phyloP scores from a whole-genome alignment of 192 early-diverging fungal species.

The Coemansia sp. region DNA sequence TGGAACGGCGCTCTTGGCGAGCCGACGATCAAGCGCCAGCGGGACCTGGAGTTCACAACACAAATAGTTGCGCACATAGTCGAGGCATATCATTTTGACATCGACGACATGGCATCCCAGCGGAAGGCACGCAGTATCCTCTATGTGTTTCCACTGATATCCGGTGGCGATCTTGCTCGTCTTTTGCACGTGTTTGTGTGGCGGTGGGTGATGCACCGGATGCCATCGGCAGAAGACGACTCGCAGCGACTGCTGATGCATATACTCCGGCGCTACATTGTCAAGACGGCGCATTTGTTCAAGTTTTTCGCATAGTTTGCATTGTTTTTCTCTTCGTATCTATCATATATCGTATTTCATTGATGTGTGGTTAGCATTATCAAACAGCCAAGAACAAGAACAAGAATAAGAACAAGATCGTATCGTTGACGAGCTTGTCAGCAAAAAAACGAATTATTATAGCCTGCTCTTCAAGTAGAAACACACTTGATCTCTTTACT shows the following conservation, averaged over 20 bases:
- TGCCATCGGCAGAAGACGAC: slow-evolving; percentile 40
- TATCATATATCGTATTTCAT: no score
- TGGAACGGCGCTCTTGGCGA: slow-evolving; percentile 49
- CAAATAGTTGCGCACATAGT: slow-evolving; percentile 19
- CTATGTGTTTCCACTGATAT: slow-evolving; percentile 23
- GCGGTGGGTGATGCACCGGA: slow-evolving; percentile 41
- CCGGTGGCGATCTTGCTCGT: slow-evolving; percentile 32
- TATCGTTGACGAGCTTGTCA: no score
- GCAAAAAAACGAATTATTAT: not conserved
- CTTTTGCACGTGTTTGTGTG: slow-evolving; percentile 46
- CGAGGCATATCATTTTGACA: slow-evolving; percentile 17
- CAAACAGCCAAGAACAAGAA: no score
- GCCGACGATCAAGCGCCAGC: slow-evolving; percentile 20
- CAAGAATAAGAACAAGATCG: no score
- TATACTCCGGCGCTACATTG: slow-evolving; percentile 37
- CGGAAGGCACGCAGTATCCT: slow-evolving; percentile 5
- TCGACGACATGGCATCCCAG: slow-evolving; percentile 3
- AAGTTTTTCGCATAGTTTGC: not conserved
- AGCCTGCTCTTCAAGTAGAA: not conserved
- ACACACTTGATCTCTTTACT: not conserved
- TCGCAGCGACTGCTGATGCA: slow-evolving; percentile 30
- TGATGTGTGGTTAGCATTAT: no score
- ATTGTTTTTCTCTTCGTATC: not conserved
- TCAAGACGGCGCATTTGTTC: slow-evolving; percentile 34
- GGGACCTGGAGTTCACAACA: slow-evolving; percentile 33